phyloP scores from a whole-genome alignment of 2,329 filamentous ascomycete species.

The Penicillium crustosum region DNA sequence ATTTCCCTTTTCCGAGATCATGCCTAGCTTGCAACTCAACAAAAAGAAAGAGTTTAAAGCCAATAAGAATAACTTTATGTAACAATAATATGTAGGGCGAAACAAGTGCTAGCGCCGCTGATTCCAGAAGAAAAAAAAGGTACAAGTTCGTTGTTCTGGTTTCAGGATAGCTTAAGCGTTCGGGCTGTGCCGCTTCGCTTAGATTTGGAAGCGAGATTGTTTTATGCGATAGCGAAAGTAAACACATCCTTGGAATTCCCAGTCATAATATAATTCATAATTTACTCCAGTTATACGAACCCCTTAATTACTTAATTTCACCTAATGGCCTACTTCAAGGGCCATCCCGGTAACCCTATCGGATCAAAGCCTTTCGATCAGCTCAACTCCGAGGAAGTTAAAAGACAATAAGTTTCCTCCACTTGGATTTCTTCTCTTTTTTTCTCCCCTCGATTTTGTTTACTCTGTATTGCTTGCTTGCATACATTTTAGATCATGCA shows the following conservation, averaged over 20 bases:
- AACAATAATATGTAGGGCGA: neutral
- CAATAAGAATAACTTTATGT: neutral
- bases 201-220: neutral
- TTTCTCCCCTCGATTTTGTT: neutral
- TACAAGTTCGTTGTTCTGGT: neutral
- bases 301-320: neutral
- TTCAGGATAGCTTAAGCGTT: neutral
- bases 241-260: neutral
- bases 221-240: neutral
- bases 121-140: neutral
- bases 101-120: neutral
- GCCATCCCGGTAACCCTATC: neutral
- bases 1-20: neutral
- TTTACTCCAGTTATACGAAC: neutral
- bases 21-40: too few species aligned
- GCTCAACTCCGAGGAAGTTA: neutral
- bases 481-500: neutral
- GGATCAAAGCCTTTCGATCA: neutral
- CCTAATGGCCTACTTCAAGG: neutral
- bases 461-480: neutral
- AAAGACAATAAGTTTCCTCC: neutral
- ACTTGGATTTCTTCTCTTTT: neutral
- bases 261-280: neutral
- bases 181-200: conserved; percentile 8
- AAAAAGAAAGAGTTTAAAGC: neutral